These are phyloP conservation scores for Colletotrichum agaves DNA, from an alignment of 2,329 filamentous ascomycete genomes.

Conservation along the genomic window DNA sequence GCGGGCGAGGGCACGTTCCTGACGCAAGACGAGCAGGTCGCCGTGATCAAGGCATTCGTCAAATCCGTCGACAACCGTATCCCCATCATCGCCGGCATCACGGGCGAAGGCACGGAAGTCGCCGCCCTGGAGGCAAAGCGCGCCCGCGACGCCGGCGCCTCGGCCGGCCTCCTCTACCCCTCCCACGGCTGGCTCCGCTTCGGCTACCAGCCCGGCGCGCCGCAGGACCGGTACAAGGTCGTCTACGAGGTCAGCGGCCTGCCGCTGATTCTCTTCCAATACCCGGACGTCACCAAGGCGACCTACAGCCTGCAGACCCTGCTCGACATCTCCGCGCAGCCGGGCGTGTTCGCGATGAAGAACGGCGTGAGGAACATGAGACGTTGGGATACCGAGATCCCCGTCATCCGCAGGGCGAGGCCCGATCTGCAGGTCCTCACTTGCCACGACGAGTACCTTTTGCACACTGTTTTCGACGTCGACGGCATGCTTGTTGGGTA, in stretches of 20 bases:
- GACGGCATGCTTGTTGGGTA: slow-evolving; percentile 66
- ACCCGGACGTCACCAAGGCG: slow-evolving; percentile 63
- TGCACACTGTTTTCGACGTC: slow-evolving; percentile 63
- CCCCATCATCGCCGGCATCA: slow-evolving; percentile 64
- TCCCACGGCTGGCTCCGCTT: slow-evolving; percentile 66
- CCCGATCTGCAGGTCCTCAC: slow-evolving; percentile 62
- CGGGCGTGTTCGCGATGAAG: slow-evolving; percentile 66
- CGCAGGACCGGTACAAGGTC: slow-evolving; percentile 61
- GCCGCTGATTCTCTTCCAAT: slow-evolving; percentile 64
- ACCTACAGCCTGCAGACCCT: slow-evolving; percentile 63
- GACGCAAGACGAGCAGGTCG: slow-evolving; percentile 59
- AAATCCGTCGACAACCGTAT: slow-evolving; percentile 61
- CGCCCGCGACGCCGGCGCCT: slow-evolving; percentile 60
- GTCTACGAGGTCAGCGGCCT: slow-evolving; percentile 61
- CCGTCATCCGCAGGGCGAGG: slow-evolving; percentile 59
- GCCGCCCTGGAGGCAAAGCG: slow-evolving; percentile 62
- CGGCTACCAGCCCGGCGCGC: slow-evolving; percentile 62
- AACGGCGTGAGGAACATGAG: slow-evolving; percentile 67
- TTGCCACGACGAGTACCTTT: slow-evolving; percentile 64
- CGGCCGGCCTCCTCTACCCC: slow-evolving; percentile 62
- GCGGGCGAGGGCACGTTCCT: slow-evolving; percentile 65
- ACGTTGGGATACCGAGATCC: slow-evolving; percentile 67
- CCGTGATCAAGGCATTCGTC: slow-evolving; percentile 63
- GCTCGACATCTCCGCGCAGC: slow-evolving; percentile 62
- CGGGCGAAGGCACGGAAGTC: slow-evolving; percentile 62